Evolutionary conservation across 371 early-diverging fungal genomes (phyloP), one percentile per base, ranked within the genome.

Genomic region (Mucor velutinosus): DNA sequence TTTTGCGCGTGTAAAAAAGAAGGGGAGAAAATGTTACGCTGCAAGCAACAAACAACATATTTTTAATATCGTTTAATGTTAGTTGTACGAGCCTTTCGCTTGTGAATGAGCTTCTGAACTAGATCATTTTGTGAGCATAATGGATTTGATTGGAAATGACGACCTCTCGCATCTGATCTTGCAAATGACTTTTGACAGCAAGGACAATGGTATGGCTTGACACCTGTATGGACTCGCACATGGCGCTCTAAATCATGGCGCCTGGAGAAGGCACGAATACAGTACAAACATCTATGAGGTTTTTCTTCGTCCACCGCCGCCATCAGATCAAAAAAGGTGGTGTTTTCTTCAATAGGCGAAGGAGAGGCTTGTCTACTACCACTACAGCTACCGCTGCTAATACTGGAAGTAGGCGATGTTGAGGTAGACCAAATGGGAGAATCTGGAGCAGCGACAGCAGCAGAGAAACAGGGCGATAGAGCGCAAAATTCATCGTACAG

Each of bases 81-180:
- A 32, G 5, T 57, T 8, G 30, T 32, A 25, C 57, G 57, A 57
- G n/a, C n/a, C 55, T 59, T 32, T 58, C 60, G 49, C 32, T 29
- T 33, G 41, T 41, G 23, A n/a, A 30, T 27, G 6, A 69, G n/a
- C 6, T 64, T 58, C 32, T 64, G 49, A 14, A 69, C 64, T 32
- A 59, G 64, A 12, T 11, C 4, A 35, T 64, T 33, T 25, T 53
- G 39, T 7, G 39, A 49, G n/a, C 69, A 69, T 4, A 14, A n/a
- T 30, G 64, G 69, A 53, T 64, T 53, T 11, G 64, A 64, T 32
- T 76, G 75, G 37, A 85, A 80, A 66, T 87, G 87, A 8, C 87
- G 72, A 21, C 80, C 71, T 19, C 89, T 72, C 1, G 86, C 88
- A 72, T 88, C 88, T 11, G 87, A 83, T 53, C 88, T 73, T 12